A percentile compares a stretch with the other conserved stretches of the same genome.
Conservation (phyloP, 1,284 basidiomycete species). For the Irpex lacteus region DNA sequence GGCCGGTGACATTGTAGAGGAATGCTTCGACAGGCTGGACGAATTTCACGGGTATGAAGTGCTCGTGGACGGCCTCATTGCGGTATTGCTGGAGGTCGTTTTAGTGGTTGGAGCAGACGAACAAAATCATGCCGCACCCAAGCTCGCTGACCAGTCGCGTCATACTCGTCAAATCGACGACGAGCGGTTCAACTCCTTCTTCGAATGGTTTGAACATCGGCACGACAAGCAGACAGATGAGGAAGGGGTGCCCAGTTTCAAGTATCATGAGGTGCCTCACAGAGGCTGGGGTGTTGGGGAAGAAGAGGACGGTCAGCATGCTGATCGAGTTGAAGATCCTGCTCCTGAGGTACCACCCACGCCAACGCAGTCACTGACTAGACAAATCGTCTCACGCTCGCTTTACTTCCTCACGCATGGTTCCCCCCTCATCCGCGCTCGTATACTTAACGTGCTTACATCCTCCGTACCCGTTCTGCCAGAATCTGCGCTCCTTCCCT, state of each 20-base stretch:
- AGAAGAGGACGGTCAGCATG: constrained; percentile 21
- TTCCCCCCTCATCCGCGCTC: constrained; percentile 79
- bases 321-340: constrained; percentile 23
- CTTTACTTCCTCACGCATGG: constrained; percentile 88
- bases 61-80: constrained; percentile 84
- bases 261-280: constrained; percentile 58
- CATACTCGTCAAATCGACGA: constrained; percentile 16
- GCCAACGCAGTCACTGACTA: constrained; percentile 71
- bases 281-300: constrained; percentile 42
- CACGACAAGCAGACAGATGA: constrained; percentile 28
- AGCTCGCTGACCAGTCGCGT: neutral
- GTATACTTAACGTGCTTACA: constrained; percentile 73
- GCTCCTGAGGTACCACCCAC: constrained; percentile 49
- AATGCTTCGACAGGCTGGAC: constrained; percentile 91
- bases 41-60: constrained; percentile 89
- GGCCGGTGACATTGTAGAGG: constrained; percentile 90
- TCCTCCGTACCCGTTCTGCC: constrained; percentile 75
- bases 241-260: constrained; percentile 36
- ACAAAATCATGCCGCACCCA: constrained; percentile 19
- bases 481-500: constrained; percentile 73
- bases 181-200: constrained; percentile 45
- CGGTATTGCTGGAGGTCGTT: constrained; percentile 78
- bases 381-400: constrained; percentile 81
- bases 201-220: constrained; percentile 63
- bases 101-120: constrained; percentile 63